Conservation (phyloP, 352 stramenopile genomes). For the Globisporangium rhizosaccharum region DNA sequence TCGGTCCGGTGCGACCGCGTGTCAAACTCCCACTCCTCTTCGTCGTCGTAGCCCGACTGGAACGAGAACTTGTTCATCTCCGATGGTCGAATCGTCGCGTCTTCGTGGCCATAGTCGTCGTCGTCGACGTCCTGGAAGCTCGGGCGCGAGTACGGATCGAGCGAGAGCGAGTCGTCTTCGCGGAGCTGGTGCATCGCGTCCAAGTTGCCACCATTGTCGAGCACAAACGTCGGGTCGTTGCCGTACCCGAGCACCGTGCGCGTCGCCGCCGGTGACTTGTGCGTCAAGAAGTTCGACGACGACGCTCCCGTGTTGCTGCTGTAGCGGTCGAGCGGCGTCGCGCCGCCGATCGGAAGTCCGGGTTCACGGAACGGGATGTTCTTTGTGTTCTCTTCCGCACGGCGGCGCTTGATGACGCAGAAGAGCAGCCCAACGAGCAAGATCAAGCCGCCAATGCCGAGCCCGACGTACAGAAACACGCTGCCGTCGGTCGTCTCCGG, state of each 20-base stretch:
- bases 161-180: slow-evolving; percentile 54
- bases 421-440: slow-evolving; percentile 60
- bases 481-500: slow-evolving; percentile 35
- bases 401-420: slow-evolving; percentile 67
- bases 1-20: slow-evolving; percentile 34
- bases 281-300: slow-evolving; percentile 61
- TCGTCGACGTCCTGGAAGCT: slow-evolving; percentile 73
- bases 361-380: slow-evolving; percentile 73
- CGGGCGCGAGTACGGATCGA: slow-evolving; percentile 61
- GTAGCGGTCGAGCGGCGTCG: slow-evolving; percentile 23
- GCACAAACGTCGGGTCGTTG: slow-evolving; percentile 33
- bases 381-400: slow-evolving; percentile 52
- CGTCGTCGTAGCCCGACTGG: slow-evolving; percentile 66
- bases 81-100: slow-evolving; percentile 40
- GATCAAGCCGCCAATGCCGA: slow-evolving; percentile 60
- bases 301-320: slow-evolving; percentile 52
- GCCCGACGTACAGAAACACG: slow-evolving; percentile 65
- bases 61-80: slow-evolving; percentile 73
- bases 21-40: slow-evolving; percentile 71
- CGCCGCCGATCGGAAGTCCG: slow-evolving; percentile 16
- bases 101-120: slow-evolving; percentile 33
- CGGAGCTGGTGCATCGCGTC: slow-evolving; percentile 17
- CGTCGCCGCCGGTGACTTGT: slow-evolving; percentile 43
- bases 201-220: slow-evolving; percentile 24
- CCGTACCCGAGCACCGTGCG: slow-evolving; percentile 24